Conservation (phyloP, 2,329 filamentous ascomycete genomes). For the Pyrenochaeta sp. region DNA sequence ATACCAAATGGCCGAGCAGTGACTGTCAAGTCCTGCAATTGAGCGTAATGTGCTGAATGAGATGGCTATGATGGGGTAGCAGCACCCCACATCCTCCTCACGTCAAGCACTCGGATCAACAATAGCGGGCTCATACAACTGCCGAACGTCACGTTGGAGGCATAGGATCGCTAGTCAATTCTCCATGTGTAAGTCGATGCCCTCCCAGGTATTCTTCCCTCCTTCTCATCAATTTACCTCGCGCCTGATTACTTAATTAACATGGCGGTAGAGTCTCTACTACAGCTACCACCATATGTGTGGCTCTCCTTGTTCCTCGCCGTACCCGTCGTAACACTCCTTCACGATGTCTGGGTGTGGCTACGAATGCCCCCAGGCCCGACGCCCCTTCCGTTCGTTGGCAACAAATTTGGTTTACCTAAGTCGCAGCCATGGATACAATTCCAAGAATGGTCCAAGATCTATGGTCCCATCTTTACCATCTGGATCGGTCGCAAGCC, state of each 20-base stretch:
- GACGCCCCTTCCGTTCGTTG: conserved; percentile 56
- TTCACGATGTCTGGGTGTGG: conserved; percentile 42
- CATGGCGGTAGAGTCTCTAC: conserved; percentile 39
- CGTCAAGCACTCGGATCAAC: conserved; percentile 15
- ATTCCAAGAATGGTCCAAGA: conserved; percentile 55
- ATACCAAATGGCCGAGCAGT: background rate
- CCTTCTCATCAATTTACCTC: background rate
- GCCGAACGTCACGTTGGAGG: conserved; percentile 25
- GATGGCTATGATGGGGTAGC: background rate
- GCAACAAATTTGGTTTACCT: conserved; percentile 45
- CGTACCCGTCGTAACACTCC: conserved; percentile 33
- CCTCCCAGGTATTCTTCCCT: background rate
- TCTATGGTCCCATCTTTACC: conserved; percentile 59
- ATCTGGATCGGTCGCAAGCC: conserved; percentile 59
- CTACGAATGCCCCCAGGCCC: conserved; percentile 58
- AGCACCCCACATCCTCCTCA: conserved; percentile 20
- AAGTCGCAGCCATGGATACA: conserved; percentile 46
- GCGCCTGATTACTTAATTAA: background rate
- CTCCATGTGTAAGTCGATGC: conserved; percentile 9
- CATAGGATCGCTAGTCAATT: conserved; percentile 2
- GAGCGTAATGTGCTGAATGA: background rate
- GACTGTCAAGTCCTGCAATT: background rate
- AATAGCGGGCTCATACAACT: conserved; percentile 27
- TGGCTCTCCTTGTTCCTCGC: conserved; percentile 39
- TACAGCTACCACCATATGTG: conserved; percentile 26